Base-by-base conservation (phyloP, 2,329 filamentous ascomycete species). In the Trichophaea hybrida region DNA sequence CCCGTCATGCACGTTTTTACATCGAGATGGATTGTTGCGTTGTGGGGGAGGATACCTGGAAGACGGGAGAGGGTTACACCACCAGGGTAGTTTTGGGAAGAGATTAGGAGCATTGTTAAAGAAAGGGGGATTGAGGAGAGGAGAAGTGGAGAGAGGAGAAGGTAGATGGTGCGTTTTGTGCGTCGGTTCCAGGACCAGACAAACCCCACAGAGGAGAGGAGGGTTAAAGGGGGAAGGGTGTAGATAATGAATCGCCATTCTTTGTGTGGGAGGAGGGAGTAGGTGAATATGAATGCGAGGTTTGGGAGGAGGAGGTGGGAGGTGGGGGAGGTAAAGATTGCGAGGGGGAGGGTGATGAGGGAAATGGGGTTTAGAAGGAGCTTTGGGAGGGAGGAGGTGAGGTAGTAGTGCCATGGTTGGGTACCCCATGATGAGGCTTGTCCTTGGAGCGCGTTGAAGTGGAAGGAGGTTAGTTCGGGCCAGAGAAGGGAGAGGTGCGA, bases 191-290 rank as follows among this genome's bases (percentile, higher is more conserved):
- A 86, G 64, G 94, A 74, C 72, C 82, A 84, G 59, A 81, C 79
- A 12, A 88, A 87, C 17, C 83, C 84, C 4, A 88, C 77, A 2
- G 88, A 83, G 0, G 88, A 84, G 2, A 84, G 80, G 8, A 84
- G 85, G 0, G 90, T 95, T 34, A 97, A 75, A 0, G 84, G 78
- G 0, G 93, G 93, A 31, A 94, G 77, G 56, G 82, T 78, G 73
- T 97, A 97, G 68, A 97, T 82, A 67, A 98, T 84, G 75, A 98
- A 98, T 15, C 93, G 86, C 71, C 89, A 86, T 74, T 98, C 93
- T 71, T 98, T 98, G 75, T 98, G 93, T 8, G 37, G 24, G 63
- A 95, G 85, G 55, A 88, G 68, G 64, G 88, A 95, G 75, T 95
- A 97, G 48, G 94, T 72, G 4, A 78, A 78, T 17, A 94, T 77